phyloP scores from a whole-genome alignment of 768 basidiomycete species.

The Pisolithus sp. region DNA sequence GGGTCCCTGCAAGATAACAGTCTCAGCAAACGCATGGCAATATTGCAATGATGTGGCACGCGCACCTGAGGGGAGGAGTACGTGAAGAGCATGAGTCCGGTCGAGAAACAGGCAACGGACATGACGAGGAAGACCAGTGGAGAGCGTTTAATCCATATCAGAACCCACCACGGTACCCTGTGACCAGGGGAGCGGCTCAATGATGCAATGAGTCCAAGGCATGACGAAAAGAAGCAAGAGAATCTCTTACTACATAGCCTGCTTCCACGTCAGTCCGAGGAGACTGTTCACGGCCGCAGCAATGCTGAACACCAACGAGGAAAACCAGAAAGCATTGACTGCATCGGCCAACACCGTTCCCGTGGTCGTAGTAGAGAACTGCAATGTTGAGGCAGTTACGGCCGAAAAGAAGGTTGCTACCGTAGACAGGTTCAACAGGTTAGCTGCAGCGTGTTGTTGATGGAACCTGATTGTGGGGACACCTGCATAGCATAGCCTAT shows the following conservation, averaged over 20 bases:
- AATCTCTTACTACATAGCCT: conserved; percentile 47
- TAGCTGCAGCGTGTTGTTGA: conserved; percentile 44
- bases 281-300: conserved; percentile 49
- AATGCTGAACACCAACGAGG: conserved; percentile 49
- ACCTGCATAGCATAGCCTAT: conserved; percentile 31
- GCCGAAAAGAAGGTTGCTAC: conserved; percentile 52
- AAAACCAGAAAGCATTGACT: conserved; percentile 52
- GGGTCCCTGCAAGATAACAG: conserved; percentile 34
- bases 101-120: conserved; percentile 77
- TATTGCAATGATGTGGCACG: conserved; percentile 9
- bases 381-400: conserved; percentile 45
- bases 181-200: conserved; percentile 47
- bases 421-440: conserved; percentile 45
- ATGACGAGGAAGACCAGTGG: conserved; percentile 79
- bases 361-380: conserved; percentile 36
- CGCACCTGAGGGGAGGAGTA: conserved; percentile 67
- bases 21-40: conserved; percentile 16
- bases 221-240: conserved; percentile 3
- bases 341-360: conserved; percentile 32
- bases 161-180: conserved; percentile 52
- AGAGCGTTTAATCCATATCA: conserved; percentile 82
- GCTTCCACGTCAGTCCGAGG: conserved; percentile 49
- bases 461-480: conserved; percentile 51
- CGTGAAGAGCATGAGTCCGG: conserved; percentile 70
- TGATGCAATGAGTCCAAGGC: conserved; percentile 13